Base-by-base conservation (phyloP, 73 alveolate genomes). In the Diophrys sp. region DNA sequence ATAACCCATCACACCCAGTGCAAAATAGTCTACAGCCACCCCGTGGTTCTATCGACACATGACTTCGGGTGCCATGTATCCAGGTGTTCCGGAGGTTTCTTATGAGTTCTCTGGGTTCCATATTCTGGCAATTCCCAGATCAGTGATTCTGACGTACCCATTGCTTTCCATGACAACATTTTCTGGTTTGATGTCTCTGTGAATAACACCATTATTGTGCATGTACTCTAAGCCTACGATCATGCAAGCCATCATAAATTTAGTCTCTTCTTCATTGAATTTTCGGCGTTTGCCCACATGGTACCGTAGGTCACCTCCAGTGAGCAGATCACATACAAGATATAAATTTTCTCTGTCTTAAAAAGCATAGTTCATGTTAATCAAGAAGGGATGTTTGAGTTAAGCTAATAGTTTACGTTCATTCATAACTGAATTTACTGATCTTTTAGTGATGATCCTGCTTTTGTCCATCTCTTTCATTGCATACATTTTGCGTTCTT, bases 351-450 rank as follows among this genome's bases (percentile, higher is more conserved):
- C 96, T 14, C 91, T 18, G 75, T 95, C 98, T 91, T 94, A 93
- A 75, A 95, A 95, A 33, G 98, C 96, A 75, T 89, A 94, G 68
- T 88, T 90, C 99, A 95, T 95, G 79, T 95, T 95, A 29, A 95
- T 96, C 66, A 95, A 81, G 70, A 71, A 92, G 77, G 96, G 93
- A 73, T 89, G 90, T 62, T 93, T 89, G 66, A 93, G 88, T 27
- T 77, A 26, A 33, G 53, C 31, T 53, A 85, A 56, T 74, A 85
- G n/a, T 78, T 18, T 18, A 67, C 93, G 72, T 68, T 75, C 75
- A 54, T 85, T 67, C 67, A 85, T 23, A 78, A 85, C 74, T 81
- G 71, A n/a, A n/a, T n/a, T n/a, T n/a, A n/a, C n/a, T n/a, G n/a
- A n/a, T n/a, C n/a, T n/a, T n/a, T n/a, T n/a, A n/a, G n/a, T n/a